These are phyloP conservation scores for Lanmaoa rubissima DNA, from an alignment of 768 basidiomycete genomes.

Conservation along the genomic window DNA sequence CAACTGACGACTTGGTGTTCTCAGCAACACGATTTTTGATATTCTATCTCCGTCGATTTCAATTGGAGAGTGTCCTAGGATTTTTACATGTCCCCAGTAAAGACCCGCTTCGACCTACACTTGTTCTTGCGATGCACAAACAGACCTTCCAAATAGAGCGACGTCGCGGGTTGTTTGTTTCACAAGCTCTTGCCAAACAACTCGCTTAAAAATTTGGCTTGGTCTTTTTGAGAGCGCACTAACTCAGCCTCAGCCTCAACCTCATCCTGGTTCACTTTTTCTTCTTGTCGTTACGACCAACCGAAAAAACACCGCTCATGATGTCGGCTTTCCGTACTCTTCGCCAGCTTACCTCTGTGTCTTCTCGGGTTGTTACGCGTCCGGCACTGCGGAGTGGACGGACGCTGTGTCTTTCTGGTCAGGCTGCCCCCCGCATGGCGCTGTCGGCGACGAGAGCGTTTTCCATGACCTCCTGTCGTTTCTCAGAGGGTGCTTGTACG, in stretches of 20 bases:
- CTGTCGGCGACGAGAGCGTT: conserved; percentile 38
- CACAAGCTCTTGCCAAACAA: conserved; percentile 34
- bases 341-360: conserved; percentile 50
- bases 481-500: conserved; percentile 47
- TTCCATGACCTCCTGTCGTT: conserved; percentile 36
- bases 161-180: conserved; percentile 27
- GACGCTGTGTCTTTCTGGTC: conserved; percentile 16
- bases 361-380: conserved; percentile 37
- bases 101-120: not conserved
- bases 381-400: conserved; percentile 25
- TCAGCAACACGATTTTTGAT: not conserved
- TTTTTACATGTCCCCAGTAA: not conserved
- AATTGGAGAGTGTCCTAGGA: too few relatives aligned
- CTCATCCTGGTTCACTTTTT: not conserved
- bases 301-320: conserved; percentile 8
- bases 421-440: conserved; percentile 13
- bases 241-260: not conserved
- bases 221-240: not conserved
- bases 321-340: conserved; percentile 68
- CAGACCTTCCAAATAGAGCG: conserved; percentile 16
- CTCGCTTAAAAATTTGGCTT: conserved; percentile 27
- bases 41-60: too few relatives aligned
- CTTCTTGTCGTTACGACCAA: not conserved
- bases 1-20: too few relatives aligned
- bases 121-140: too few relatives aligned